Conservation (phyloP, 805 yeast species). For the Ogataea pignaliae region DNA sequence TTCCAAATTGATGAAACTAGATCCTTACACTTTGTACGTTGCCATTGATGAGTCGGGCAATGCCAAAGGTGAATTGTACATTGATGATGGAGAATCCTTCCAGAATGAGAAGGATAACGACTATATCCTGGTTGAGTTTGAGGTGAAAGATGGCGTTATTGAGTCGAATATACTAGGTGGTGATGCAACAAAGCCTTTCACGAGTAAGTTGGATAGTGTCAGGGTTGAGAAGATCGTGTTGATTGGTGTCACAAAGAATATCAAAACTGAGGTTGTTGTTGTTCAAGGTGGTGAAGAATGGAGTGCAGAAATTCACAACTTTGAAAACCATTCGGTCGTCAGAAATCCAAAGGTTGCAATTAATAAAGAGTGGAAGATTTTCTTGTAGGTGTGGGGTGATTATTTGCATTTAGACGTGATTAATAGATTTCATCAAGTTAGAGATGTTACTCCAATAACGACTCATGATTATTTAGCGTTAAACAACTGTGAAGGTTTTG, state of each 20-base stretch:
- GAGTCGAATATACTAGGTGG: constrained; percentile 24
- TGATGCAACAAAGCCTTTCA: constrained; percentile 10
- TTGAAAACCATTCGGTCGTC: constrained; percentile 27
- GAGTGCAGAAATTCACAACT: constrained; percentile 28
- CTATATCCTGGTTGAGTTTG: constrained; percentile 40
- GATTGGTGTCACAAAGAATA: constrained; percentile 30
- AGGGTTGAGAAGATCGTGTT: constrained; percentile 53
- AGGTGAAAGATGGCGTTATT: constrained; percentile 32
- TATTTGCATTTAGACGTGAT: not conserved
- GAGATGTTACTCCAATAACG: too few relatives aligned
- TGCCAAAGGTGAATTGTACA: constrained; percentile 52
- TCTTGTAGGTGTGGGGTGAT: constrained; percentile 2
- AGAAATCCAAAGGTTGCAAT: constrained; percentile 49
- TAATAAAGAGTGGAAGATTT: constrained; percentile 41
- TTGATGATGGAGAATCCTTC: constrained; percentile 83
- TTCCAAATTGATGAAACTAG: constrained; percentile 64
- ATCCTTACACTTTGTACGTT: constrained; percentile 74
- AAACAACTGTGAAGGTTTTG: too few relatives aligned
- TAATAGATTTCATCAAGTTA: too few relatives aligned
- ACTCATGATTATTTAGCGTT: too few relatives aligned
- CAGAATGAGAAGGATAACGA: constrained; percentile 47
- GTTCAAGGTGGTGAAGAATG: constrained; percentile 36
- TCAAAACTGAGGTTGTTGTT: constrained; percentile 25
- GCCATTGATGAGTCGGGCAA: constrained; percentile 46
- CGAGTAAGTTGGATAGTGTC: constrained; percentile 29